Evolutionary conservation across 164 flowering plant genomes (phyloP), one percentile per base, ranked within the genome.

Genomic region (Sedum album): DNA sequence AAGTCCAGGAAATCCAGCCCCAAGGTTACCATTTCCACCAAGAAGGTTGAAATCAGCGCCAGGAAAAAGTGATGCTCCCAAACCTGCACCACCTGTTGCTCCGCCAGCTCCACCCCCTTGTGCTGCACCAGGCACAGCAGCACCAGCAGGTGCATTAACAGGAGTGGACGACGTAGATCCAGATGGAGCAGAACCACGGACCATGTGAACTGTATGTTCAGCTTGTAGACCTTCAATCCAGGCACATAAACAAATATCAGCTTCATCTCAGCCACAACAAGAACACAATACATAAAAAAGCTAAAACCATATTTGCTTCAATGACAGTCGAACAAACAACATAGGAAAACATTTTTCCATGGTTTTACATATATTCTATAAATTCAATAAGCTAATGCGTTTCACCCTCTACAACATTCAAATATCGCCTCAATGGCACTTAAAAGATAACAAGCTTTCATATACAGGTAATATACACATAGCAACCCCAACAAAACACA

Each of bases 181-280:
- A 61, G 86, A n/a, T 66, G 88, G 75, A 3, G 87, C 77, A 77
- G 76, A 82, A 66, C 94, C 92, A 67, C 92, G 86, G 60, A 90
- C 94, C 88, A 90, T 73, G 74, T 90, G 97, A 62, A 90, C 82
- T 36, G 94, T 84, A 70, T 90, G 97, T 71, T 88, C 97, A 41
- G 84, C 87, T 76, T 87, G 87, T 78, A 90, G 73, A 69, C 94
- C 96, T 90, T 26, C 41, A 23, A 53, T n/a, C n/a, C 11, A 0
- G 28, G 7, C 60, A 23, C 13, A 7, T 20, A 20, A 6, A 21
- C 2, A 53, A 21, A n/a, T 15, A 53, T 53, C 26, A 53, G 28
- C 13, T 25, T 53, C 25, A 21, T 53, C 28, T 21, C 8, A 18
- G 8, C 28, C 60, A 53, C 2, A 4, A 53, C 8, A 1, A 8